Evolutionary conservation across 2,329 filamentous ascomycete species (phyloP).

Genomic region (Cladosporium sp.): DNA sequence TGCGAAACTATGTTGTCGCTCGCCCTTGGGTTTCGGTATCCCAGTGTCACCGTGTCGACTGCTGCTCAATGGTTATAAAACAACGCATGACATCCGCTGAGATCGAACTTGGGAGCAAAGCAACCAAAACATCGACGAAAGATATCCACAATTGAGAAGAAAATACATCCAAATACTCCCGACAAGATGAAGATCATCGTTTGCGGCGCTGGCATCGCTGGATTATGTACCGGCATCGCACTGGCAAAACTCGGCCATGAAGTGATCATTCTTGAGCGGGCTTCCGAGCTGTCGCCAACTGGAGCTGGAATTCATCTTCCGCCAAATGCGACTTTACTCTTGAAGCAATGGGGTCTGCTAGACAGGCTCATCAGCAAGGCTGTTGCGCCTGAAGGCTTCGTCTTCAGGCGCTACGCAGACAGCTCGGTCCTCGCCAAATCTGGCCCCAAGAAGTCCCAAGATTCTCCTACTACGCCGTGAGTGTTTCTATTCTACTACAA

Average conservation of each 20-base stretch:
- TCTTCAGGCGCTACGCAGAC: slow-evolving; percentile 7
- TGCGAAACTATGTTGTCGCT: too few species aligned
- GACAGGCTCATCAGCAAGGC: slow-evolving; percentile 8
- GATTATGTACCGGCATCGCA: slow-evolving; percentile 40
- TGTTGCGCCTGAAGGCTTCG: neutral
- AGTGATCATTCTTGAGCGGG: slow-evolving; percentile 5
- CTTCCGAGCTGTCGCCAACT: slow-evolving; percentile 1
- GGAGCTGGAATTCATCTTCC: slow-evolving; percentile 15
- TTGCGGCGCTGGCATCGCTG: slow-evolving; percentile 52
- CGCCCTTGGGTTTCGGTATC: too few species aligned
- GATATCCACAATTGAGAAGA: too few species aligned
- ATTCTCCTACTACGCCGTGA: neutral
- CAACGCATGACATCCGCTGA: too few species aligned
- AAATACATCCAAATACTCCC: neutral
- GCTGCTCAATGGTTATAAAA: too few species aligned
- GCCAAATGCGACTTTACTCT: slow-evolving; percentile 15
- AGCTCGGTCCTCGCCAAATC: slow-evolving; percentile 3
- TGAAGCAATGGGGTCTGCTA: slow-evolving; percentile 13
- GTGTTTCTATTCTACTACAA: neutral
- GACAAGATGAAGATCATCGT: slow-evolving; percentile 39
- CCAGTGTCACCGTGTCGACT: too few species aligned
- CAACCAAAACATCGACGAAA: too few species aligned
- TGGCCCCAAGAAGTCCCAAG: neutral
- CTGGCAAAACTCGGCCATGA: slow-evolving; percentile 6
- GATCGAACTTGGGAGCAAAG: too few species aligned